Evolutionary conservation across 257 asterid species (phyloP).

Genomic region (Thymus quinquecostatus): DNA sequence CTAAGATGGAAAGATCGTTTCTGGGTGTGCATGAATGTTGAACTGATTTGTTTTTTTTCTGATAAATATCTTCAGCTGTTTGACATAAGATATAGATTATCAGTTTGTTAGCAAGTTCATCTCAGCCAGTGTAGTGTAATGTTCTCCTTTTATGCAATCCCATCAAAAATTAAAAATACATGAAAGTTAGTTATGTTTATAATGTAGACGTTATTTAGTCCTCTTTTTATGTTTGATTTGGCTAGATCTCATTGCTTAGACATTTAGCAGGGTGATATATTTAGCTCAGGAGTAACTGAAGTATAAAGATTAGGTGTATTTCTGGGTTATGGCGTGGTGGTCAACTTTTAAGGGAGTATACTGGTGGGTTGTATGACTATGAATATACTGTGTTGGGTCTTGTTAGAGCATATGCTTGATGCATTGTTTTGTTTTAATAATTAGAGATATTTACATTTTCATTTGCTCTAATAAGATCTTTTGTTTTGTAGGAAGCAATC

Average conservation of each 20-base stretch:
- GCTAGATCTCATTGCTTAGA: constrained; percentile 10
- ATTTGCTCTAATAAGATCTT: constrained; percentile 6
- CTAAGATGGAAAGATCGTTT: too few relatives aligned
- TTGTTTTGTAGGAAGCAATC: constrained; percentile 74
- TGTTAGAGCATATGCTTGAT: constrained; percentile 19
- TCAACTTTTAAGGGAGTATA: not conserved
- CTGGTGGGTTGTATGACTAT: not conserved
- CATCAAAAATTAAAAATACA: constrained; percentile 1
- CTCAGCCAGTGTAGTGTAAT: not conserved
- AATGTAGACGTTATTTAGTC: constrained; percentile 7
- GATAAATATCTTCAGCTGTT: too few relatives aligned
- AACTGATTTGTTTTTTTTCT: too few relatives aligned
- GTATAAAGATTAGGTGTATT: constrained; percentile 13
- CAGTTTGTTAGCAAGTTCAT: constrained; percentile 19
- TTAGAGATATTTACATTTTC: constrained; percentile 8
- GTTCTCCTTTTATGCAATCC: not conserved
- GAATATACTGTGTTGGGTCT: not conserved
- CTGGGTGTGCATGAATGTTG: too few relatives aligned
- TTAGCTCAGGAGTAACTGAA: constrained; percentile 11
- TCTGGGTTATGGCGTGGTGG: not conserved
- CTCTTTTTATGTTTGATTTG: not conserved
- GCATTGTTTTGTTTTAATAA: constrained; percentile 10
- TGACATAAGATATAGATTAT: not conserved
- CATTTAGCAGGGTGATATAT: not conserved
- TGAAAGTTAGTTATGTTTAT: constrained; percentile 3